A percentile compares a stretch with the other conserved stretches of the same genome.
Conservation (phyloP, 441 rosid species). For the Populus hybrid region DNA sequence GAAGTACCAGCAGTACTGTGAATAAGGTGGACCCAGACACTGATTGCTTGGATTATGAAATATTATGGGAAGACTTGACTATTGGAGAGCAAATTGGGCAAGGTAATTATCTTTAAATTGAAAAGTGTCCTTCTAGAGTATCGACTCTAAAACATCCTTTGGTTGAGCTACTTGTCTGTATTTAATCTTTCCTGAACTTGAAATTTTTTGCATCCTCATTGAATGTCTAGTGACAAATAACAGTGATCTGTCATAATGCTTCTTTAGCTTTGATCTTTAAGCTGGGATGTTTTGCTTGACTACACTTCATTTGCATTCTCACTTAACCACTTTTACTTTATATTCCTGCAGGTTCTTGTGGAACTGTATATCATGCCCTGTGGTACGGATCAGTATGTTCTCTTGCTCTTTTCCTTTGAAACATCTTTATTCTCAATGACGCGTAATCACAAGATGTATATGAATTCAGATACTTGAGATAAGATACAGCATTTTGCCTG, state of each 20-base stretch:
- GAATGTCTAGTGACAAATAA: not conserved
- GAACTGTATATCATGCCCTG: conserved; percentile 90
- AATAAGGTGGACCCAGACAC: conserved; percentile 65
- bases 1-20: conserved; percentile 74
- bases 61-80: conserved; percentile 87
- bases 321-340: conserved; percentile 20
- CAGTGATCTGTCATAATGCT: not conserved
- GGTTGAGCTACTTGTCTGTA: not conserved
- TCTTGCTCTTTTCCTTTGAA: conserved; percentile 31
- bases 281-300: conserved; percentile 18
- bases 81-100: conserved; percentile 89
- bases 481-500: conserved; percentile 4
- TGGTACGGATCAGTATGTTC: conserved; percentile 99
- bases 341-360: conserved; percentile 78
- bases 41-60: conserved; percentile 81
- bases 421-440: conserved; percentile 16
- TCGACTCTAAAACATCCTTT: not conserved
- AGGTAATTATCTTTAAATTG: conserved; percentile 46
- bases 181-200: conserved; percentile 1
- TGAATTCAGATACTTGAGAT: conserved; percentile 18
- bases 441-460: conserved; percentile 9
- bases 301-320: conserved; percentile 21
- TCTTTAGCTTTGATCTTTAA: not conserved
- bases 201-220: conserved; percentile 1
- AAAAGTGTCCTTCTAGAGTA: conserved; percentile 2